phyloP scores from a whole-genome alignment of 2,329 filamentous ascomycete species.

The Aurifilum marmelostoma region DNA sequence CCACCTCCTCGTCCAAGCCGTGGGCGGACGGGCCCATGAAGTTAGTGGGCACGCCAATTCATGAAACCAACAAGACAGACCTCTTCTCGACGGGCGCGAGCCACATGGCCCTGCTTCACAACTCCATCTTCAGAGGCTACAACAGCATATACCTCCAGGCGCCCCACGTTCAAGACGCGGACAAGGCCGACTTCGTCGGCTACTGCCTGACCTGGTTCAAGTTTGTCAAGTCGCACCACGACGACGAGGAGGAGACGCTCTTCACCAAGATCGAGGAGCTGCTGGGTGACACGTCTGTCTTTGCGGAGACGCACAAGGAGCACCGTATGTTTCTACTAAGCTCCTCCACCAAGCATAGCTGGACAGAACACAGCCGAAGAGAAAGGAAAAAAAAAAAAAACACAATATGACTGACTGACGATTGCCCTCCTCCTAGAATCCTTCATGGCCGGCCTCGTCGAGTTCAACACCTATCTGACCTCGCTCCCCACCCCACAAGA shows the following conservation, averaged over 20 bases:
- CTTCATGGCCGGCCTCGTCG: conserved; percentile 55
- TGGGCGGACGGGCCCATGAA: conserved; percentile 62
- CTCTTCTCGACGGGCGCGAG: conserved; percentile 62
- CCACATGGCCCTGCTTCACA: conserved; percentile 66
- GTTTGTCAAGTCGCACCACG: conserved; percentile 63
- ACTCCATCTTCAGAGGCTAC: conserved; percentile 64
- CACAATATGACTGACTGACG: conserved; percentile 7
- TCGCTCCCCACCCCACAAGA: conserved; percentile 45
- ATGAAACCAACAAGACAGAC: conserved; percentile 57
- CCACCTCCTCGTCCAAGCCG: conserved; percentile 35
- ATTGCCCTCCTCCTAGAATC: conserved; percentile 37
- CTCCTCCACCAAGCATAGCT: not conserved
- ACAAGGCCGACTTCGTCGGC: conserved; percentile 59
- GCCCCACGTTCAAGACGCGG: conserved; percentile 51
- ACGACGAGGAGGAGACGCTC: conserved; percentile 60
- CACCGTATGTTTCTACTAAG: conserved; percentile 48
- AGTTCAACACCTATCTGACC: conserved; percentile 57
- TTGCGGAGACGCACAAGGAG: conserved; percentile 56
- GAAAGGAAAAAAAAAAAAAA: too few species aligned
- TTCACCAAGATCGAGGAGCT: conserved; percentile 59
- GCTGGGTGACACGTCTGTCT: conserved; percentile 54
- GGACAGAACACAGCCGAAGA: not conserved
- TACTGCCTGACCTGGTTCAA: conserved; percentile 62
- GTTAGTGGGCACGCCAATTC: conserved; percentile 58
- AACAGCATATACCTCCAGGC: conserved; percentile 67